These are phyloP conservation scores for Colletotrichum caudatum DNA, from an alignment of 2,329 filamentous ascomycete genomes.

Conservation along the genomic window DNA sequence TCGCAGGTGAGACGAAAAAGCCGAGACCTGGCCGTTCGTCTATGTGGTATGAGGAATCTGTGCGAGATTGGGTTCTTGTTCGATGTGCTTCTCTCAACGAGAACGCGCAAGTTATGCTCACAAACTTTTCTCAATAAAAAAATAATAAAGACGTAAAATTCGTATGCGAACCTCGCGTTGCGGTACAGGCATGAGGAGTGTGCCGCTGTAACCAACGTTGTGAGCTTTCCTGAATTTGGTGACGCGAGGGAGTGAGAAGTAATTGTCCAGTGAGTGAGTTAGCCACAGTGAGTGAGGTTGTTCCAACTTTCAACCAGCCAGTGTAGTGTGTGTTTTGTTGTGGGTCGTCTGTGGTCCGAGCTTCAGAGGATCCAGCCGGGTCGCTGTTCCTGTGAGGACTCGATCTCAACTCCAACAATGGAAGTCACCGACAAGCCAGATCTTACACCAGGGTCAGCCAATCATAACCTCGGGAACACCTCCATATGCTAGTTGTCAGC, in stretches of 20 bases:
- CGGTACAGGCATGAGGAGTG: not conserved
- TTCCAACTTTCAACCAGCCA: not conserved
- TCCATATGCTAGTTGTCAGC: not conserved
- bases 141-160: not conserved
- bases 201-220: not conserved
- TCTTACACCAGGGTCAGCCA: not conserved
- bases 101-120: not conserved
- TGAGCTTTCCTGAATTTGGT: not conserved
- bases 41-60: not conserved
- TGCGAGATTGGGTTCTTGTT: not conserved
- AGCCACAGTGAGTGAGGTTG: conserved; percentile 2
- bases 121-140: not conserved
- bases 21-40: not conserved
- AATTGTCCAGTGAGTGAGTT: not conserved
- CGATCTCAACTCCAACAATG: not conserved
- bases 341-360: conserved; percentile 2
- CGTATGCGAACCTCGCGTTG: not conserved
- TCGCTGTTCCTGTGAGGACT: not conserved
- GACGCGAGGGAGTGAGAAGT: not conserved
- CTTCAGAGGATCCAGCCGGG: conserved; percentile 10
- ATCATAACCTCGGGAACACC: not conserved
- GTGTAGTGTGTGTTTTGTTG: not conserved
- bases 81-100: not conserved
- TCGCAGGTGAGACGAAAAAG: not conserved
- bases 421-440: not conserved